Conservation (phyloP, 148 eudicot species). For the Cornus controversa region DNA sequence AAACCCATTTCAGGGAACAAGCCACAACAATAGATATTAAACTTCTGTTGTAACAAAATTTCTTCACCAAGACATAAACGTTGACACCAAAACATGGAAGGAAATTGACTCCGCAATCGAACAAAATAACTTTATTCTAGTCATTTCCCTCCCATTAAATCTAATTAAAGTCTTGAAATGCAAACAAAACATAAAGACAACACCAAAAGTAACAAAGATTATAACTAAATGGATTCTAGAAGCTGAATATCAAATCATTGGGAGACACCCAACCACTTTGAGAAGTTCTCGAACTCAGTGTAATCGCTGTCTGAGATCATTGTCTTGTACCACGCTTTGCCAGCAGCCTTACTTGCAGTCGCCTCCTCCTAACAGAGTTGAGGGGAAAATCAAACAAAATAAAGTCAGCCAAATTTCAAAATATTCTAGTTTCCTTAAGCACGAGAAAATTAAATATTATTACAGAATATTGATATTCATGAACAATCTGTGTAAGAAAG, state of each 20-base stretch:
- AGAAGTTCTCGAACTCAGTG: slow-evolving; percentile 50
- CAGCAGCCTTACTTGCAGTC: slow-evolving; percentile 32
- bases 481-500: not conserved
- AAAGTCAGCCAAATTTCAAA: not conserved
- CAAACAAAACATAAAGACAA: not conserved
- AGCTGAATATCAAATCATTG: slow-evolving; percentile 30
- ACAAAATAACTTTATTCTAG: not conserved
- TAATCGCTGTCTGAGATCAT: slow-evolving; percentile 25
- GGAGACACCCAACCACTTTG: slow-evolving; percentile 55
- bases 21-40: no score
- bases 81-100: not conserved
- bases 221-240: not conserved
- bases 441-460: no score
- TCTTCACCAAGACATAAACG: not conserved
- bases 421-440: no score
- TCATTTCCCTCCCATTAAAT: no score
- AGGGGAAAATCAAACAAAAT: not conserved
- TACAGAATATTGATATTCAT: not conserved
- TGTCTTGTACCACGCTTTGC: slow-evolving; percentile 52
- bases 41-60: no score
- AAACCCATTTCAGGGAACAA: no score
- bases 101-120: not conserved
- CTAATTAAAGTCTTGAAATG: not conserved
- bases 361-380: slow-evolving; percentile 40
- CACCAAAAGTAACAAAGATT: not conserved